Percentiles rank a stretch among this genome's conserved stretches.
These are phyloP conservation scores for Cucumis melo DNA, from an alignment of 306 rosid species.

Conservation along the genomic window DNA sequence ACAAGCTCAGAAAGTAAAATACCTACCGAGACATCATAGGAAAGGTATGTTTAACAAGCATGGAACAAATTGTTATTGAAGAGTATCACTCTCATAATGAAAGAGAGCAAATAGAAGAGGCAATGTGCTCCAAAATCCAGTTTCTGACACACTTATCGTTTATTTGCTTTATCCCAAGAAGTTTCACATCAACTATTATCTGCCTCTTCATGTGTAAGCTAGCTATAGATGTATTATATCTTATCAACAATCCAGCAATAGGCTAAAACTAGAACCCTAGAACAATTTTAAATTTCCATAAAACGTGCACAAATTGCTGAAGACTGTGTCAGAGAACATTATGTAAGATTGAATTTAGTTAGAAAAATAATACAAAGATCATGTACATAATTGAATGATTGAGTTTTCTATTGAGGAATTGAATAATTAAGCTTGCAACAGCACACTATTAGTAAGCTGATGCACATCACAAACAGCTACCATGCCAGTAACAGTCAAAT, in stretches of 20 bases:
- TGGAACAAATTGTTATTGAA: background rate
- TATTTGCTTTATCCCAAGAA: background rate
- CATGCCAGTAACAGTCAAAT: background rate
- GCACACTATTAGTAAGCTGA: background rate
- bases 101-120: background rate
- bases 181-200: background rate
- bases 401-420: background rate
- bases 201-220: background rate
- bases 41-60: background rate
- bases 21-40: background rate
- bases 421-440: background rate
- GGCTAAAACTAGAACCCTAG: background rate
- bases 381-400: background rate
- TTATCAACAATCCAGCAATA: background rate
- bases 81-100: background rate
- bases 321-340: background rate
- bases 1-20: background rate
- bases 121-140: background rate
- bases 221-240: background rate
- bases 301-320: background rate
- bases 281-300: background rate
- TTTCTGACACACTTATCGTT: background rate
- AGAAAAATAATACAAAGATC: background rate
- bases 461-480: background rate
- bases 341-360: background rate